A percentile compares a stretch with the other conserved stretches of the same genome.
These are phyloP conservation scores for Penicillium simplicissimum DNA, from an alignment of 495 filamentous ascomycete species.

Conservation along the genomic window DNA sequence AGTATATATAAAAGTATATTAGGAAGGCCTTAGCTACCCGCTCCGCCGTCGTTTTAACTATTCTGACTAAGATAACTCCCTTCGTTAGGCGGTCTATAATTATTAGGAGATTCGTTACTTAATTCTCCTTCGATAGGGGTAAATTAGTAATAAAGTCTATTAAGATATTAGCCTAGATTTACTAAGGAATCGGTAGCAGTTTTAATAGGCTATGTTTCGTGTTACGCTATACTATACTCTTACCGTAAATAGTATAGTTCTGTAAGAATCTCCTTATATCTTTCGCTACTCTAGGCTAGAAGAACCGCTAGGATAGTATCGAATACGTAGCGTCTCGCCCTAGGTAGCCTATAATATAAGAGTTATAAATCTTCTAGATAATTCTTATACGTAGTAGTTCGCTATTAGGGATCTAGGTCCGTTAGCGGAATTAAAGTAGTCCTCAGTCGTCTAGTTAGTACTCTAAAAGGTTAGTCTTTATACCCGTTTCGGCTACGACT, in stretches of 20 bases:
- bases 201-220: slow-evolving; percentile 1
- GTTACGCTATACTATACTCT: not conserved
- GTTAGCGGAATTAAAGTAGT: not conserved
- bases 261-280: not conserved
- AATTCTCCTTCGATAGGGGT: not conserved
- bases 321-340: slow-evolving; percentile 2
- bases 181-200: not conserved
- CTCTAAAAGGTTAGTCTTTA: not conserved
- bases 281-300: slow-evolving; percentile 1
- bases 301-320: slow-evolving; percentile 8
- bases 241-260: not conserved
- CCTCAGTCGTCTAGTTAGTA: not conserved
- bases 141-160: not conserved
- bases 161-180: slow-evolving; percentile 3
- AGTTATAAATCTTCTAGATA: slow-evolving; percentile 1
- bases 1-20: slow-evolving; percentile 4
- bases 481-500: no score
- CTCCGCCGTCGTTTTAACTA: not conserved
- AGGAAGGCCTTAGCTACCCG: not conserved
- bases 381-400: not conserved
- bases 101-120: not conserved
- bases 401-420: not conserved
- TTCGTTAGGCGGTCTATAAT: not conserved
- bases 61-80: not conserved
- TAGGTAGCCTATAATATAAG: not conserved